Evolutionary conservation across 331 rosid genomes (phyloP).

Genomic region (Malus hybrid): DNA sequence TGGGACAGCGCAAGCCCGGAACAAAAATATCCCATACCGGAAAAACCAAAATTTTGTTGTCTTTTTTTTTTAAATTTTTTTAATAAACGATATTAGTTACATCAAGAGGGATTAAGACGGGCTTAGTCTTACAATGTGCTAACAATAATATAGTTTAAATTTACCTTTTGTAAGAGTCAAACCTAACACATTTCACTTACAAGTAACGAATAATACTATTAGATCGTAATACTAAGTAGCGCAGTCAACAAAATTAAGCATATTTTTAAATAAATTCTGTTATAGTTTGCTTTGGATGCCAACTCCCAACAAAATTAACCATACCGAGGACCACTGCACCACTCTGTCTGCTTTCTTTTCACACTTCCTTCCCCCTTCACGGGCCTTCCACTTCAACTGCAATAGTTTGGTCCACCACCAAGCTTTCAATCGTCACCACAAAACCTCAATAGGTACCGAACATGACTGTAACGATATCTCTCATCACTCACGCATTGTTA

Average conservation of each 20-base stretch:
- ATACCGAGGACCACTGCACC: slow-evolving; percentile 30
- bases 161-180: rapidly evolving
- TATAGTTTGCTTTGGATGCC: slow-evolving; percentile 20
- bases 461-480: no score
- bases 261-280: no score
- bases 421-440: slow-evolving; percentile 12
- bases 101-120: rapidly evolving
- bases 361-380: neutral
- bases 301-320: slow-evolving; percentile 10
- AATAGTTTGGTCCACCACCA: slow-evolving; percentile 41
- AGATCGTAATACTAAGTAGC: rapidly evolving
- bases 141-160: rapidly evolving
- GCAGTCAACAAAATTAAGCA: no score
- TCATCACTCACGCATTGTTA: no score
- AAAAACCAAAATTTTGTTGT: no score
- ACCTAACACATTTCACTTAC: rapidly evolving
- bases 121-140: rapidly evolving
- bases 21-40: no score
- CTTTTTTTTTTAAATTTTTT: no score
- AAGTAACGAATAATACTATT: rapidly evolving
- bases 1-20: no score
- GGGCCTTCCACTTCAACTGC: slow-evolving; percentile 5
- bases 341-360: neutral
- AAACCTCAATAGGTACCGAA: neutral
- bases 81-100: rapidly evolving